Percentiles rank a stretch among this genome's conserved stretches.
Conservation (phyloP, 2,329 filamentous ascomycete genomes). For the Hymenoscyphus salicellus region DNA sequence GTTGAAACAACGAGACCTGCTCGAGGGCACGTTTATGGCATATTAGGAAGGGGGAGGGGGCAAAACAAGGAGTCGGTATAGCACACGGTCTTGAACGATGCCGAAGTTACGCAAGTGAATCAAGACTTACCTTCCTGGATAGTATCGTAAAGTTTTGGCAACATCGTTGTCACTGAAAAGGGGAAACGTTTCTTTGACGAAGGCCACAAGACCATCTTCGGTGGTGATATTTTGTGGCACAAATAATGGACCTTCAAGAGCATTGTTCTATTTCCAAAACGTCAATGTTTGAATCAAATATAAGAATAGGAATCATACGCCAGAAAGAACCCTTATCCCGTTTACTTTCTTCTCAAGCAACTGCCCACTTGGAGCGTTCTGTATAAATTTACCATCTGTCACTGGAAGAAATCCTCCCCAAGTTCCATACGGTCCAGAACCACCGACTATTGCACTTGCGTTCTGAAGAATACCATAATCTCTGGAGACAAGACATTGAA, state of each 20-base stretch:
- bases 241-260: constrained; percentile 41
- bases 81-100: neutral
- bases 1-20: too few species aligned
- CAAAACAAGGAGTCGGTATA: neutral
- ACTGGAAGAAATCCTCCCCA: constrained; percentile 39
- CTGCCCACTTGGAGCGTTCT: constrained; percentile 33
- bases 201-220: constrained; percentile 30
- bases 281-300: neutral
- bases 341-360: constrained; percentile 35
- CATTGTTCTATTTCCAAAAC: constrained; percentile 34
- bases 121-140: neutral
- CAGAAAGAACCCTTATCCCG: constrained; percentile 26
- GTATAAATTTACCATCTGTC: constrained; percentile 37
- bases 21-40: too few species aligned
- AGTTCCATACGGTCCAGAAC: constrained; percentile 23
- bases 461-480: constrained; percentile 34
- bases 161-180: neutral
- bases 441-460: constrained; percentile 29
- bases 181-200: neutral
- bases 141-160: neutral
- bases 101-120: neutral
- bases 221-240: constrained; percentile 39
- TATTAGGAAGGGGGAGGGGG: neutral
- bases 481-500: constrained; percentile 32
- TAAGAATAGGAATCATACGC: constrained; percentile 11